Base-by-base conservation (phyloP, 2,329 filamentous ascomycete genomes). In the Pestalotiopsis sp. region DNA sequence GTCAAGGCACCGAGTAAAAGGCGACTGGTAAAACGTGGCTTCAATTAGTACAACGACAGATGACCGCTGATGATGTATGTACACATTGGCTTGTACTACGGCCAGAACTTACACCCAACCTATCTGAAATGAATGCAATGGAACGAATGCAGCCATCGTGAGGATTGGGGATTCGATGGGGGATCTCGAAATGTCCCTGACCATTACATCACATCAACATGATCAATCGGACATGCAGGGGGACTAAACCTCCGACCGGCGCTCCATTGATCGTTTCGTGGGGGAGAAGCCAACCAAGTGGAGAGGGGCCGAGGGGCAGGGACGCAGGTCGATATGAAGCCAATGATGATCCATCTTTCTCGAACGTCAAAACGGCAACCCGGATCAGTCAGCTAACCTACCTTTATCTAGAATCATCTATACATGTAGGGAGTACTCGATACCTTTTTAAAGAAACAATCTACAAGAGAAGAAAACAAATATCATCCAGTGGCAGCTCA, bases 151-250 rank as follows among this genome's bases (percentile, higher is more conserved):
- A 49, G 41, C 41, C 2, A 49, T 49, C 41, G n/a, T 6, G 41
- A 49, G 41, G 41, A 49, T 49, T 49, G 13, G 41, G 25, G 25
- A 25, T 3, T 25, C 25, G 25, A 25, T 25, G 25, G 25, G 27
- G 31, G 31, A 36, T 36, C 31, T 36, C 31, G 31, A 36, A 36
- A 9, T 36, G 31, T 36, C 31, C 31, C 31, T 63, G 38, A 2
- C 36, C 17, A 23, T 63, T 27, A 14, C 31, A 63, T 63, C 38
- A 63, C 60, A 63, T 63, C 60, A 63, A 38, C 36, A 38, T 38
- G n/a, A 63, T 20, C 57, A 14, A 14, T 36, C 25, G 38, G 27
- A 39, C 36, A 38, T 38, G n/a, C 27, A 27, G 23, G 38, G 36
- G 36, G 60, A 27, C 27, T 23, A 39, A 39, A 20, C 25, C 27